Percentiles rank a stretch among this genome's conserved stretches.
These are phyloP conservation scores for Remersonia thermophila DNA, from an alignment of 2,329 filamentous ascomycete species.

Conservation along the genomic window DNA sequence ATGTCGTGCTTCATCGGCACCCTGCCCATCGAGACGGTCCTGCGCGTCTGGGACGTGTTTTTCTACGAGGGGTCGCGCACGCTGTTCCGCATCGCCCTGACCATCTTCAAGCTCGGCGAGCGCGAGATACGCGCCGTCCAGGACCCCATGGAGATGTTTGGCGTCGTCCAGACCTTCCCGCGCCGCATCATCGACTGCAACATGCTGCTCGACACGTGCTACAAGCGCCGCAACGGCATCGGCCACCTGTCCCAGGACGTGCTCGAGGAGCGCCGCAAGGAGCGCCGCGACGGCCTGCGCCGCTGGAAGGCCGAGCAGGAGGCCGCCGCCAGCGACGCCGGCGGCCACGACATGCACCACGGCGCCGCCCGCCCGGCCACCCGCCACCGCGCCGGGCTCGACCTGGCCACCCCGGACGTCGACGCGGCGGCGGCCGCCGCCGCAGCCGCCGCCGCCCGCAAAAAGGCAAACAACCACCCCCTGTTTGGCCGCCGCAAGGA, in stretches of 20 bases:
- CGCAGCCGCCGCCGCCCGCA: conserved; percentile 24
- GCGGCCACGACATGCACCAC: conserved; percentile 1
- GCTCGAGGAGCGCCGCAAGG: conserved; percentile 63
- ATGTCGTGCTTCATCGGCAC: conserved; percentile 96
- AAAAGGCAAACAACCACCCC: conserved; percentile 33
- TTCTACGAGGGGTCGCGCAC: conserved; percentile 94
- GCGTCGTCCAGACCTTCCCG: conserved; percentile 80
- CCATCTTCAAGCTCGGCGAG: conserved; percentile 84
- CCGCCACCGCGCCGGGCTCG: conserved; percentile 17
- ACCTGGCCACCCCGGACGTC: conserved; percentile 3
- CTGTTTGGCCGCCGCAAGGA: conserved; percentile 32
- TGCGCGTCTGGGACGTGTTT: conserved; percentile 90
- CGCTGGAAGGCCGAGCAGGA: conserved; percentile 33
- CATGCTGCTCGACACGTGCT: conserved; percentile 67
- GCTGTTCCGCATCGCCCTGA: conserved; percentile 79
- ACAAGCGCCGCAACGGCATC: conserved; percentile 67
- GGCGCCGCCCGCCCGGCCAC: conserved; percentile 3
- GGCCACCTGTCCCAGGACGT: conserved; percentile 69
- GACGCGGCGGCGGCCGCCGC: neutral
- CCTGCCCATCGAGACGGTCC: conserved; percentile 77
- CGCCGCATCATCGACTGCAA: conserved; percentile 74
- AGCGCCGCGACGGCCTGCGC: conserved; percentile 42
- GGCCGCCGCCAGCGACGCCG: conserved; percentile 11
- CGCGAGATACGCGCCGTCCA: conserved; percentile 62
- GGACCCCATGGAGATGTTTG: conserved; percentile 92